phyloP scores from a whole-genome alignment of 352 stramenopile species.

The Pythium pectinolyticum region DNA sequence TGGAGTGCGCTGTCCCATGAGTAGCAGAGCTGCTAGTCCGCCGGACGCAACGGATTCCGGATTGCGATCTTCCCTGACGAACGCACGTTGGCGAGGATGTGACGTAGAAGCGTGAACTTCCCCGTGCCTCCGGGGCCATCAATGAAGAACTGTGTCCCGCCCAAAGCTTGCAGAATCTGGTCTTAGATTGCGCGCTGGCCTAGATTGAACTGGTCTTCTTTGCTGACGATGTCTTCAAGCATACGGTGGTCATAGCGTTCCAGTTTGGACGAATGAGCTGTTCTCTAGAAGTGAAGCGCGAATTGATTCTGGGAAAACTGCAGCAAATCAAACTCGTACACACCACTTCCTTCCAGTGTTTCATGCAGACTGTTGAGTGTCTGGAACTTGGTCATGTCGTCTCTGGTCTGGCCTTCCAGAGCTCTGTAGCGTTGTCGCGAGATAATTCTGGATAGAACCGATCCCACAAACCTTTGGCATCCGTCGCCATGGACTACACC shows the following conservation, averaged over 20 bases:
- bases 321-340: constrained; percentile 8
- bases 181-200: constrained; percentile 25
- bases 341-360: constrained; percentile 6
- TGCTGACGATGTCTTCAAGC: neutral
- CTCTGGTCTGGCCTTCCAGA: neutral
- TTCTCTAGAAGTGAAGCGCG: constrained; percentile 5
- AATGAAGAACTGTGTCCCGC: constrained; percentile 24
- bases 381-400: constrained; percentile 16
- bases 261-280: neutral
- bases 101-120: constrained; percentile 22
- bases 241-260: neutral
- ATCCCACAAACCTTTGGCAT: constrained; percentile 20
- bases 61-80: constrained; percentile 22
- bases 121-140: constrained; percentile 31
- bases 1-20: constrained; percentile 36
- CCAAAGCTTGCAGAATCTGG: constrained; percentile 6
- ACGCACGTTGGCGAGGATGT: constrained; percentile 30
- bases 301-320: constrained; percentile 17
- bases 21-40: constrained; percentile 32
- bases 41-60: constrained; percentile 32
- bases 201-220: constrained; percentile 4
- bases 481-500: constrained; percentile 12
- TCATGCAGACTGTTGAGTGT: constrained; percentile 20
- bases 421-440: neutral
- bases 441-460: constrained; percentile 26